Evolutionary conservation across 768 basidiomycete genomes (phyloP).

Genomic region (Sporobolomyces phaffii): DNA sequence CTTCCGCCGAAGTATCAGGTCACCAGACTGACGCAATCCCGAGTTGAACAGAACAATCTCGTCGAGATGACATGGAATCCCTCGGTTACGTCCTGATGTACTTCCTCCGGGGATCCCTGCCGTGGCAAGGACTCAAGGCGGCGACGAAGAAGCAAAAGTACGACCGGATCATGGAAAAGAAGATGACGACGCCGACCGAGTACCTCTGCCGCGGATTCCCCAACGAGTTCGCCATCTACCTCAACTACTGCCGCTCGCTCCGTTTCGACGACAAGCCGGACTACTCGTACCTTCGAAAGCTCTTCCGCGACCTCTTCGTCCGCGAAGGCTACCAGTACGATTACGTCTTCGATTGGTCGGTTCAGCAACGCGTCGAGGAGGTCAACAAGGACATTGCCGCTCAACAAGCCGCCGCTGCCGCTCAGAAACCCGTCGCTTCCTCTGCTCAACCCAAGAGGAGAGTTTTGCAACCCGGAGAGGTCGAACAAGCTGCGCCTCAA

Average conservation of each 20-base stretch:
- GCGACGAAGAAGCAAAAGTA: slow-evolving; percentile 99
- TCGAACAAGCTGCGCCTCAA: slow-evolving; percentile 21
- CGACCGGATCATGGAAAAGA: slow-evolving; percentile 99
- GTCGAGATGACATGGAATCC: slow-evolving; percentile 95
- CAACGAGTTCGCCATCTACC: slow-evolving; percentile 97
- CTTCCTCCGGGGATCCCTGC: slow-evolving; percentile 95
- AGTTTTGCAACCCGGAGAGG: slow-evolving; percentile 33
- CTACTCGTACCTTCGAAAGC: slow-evolving; percentile 97
- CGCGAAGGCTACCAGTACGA: slow-evolving; percentile 89
- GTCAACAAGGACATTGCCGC: slow-evolving; percentile 21
- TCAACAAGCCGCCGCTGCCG: background rate
- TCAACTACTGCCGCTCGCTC: slow-evolving; percentile 97
- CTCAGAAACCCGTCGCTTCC: background rate
- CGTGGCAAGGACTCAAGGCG: slow-evolving; percentile 99
- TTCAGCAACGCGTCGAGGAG: slow-evolving; percentile 54
- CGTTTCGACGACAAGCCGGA: slow-evolving; percentile 99
- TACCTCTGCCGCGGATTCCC: slow-evolving; percentile 98
- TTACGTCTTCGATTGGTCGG: slow-evolving; percentile 96
- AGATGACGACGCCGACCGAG: slow-evolving; percentile 97
- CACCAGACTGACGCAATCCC: too few species aligned
- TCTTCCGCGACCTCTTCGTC: slow-evolving; percentile 66
- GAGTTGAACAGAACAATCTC: slow-evolving; percentile 71
- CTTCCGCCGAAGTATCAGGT: too few species aligned
- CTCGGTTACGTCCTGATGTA: slow-evolving; percentile 99
- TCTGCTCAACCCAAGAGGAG: slow-evolving; percentile 24